Base-by-base conservation (phyloP, 139 green algal species). In the Raphidocelis subcapitata region DNA sequence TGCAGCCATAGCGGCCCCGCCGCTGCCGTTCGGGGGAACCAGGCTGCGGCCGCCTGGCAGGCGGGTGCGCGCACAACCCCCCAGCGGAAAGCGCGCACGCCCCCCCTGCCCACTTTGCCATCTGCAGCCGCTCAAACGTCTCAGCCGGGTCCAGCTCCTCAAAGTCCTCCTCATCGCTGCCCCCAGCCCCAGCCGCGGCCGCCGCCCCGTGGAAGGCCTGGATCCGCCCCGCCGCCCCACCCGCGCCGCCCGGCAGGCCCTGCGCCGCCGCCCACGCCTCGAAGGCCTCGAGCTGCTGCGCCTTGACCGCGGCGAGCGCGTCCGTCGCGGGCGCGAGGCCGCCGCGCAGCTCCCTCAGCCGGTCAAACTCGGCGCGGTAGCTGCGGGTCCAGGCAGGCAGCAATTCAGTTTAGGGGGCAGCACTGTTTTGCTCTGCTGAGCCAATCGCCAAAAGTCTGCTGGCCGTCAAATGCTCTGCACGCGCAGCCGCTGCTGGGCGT, bases 271-370 rank as follows among this genome's bases (percentile, higher is more conserved):
- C 75, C 84, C 84, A 92, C 16, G 33, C 56, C 29, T 91, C 72
- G 57, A 94, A 92, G n/a, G 73, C 83, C 29, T 80, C 72, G 28
- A 94, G 73, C 26, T 93, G 82, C 26, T 56, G 73, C 57, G 80
- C 66, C 57, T 84, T 82, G 16, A 82, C 81, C 41, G 85, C 76
- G 5, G 79, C 83, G 37, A 80, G 68, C 23, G 59, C 65, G 23
- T 74, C 67, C 26, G 79, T 32, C 59, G 68, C 20, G 28, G 75
- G 63, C 29, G 88, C 80, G 12, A 88, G 79, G 8, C 69, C 36
- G 46, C 57, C 52, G 10, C 82, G 76, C 21, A 82, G 56, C 21
- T 80, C 77, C 73, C 86, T 86, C 52, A 92, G 68, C 26, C 49
- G n/a, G 64, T 92, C 85, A 67, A 90, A 91, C 24, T 78, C 76